Conservation (phyloP, 495 filamentous ascomycete species). For the Penicillium crystallinum region DNA sequence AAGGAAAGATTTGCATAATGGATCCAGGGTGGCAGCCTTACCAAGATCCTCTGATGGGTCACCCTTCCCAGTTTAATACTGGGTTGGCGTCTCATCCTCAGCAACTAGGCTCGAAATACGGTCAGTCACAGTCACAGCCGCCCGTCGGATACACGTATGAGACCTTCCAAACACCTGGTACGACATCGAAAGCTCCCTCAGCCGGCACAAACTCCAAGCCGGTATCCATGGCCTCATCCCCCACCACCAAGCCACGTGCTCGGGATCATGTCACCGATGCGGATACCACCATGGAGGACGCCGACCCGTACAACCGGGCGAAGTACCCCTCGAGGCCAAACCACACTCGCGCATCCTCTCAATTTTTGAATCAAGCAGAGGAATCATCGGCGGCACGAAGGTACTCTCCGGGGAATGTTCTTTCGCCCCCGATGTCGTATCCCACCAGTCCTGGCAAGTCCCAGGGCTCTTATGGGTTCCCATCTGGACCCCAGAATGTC, state of each 20-base stretch:
- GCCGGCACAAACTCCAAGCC: constrained; percentile 51
- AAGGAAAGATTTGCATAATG: constrained; percentile 26
- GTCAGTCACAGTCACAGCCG: constrained; percentile 52
- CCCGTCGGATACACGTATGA: constrained; percentile 71
- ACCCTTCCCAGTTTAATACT: constrained; percentile 39
- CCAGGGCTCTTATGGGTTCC: constrained; percentile 45
- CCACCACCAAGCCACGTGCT: constrained; percentile 58
- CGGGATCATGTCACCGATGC: constrained; percentile 66
- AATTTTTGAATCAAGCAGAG: constrained; percentile 60
- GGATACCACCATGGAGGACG: constrained; percentile 90
- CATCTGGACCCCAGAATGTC: constrained; percentile 28
- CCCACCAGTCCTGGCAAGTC: constrained; percentile 53
- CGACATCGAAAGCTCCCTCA: constrained; percentile 40
- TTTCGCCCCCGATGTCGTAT: constrained; percentile 59
- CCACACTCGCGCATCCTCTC: constrained; percentile 56
- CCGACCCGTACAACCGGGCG: constrained; percentile 73
- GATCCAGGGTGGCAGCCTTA: constrained; percentile 52
- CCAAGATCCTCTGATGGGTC: constrained; percentile 42
- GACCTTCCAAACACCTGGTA: constrained; percentile 54
- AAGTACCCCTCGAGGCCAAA: constrained; percentile 72
- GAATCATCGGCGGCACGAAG: constrained; percentile 80
- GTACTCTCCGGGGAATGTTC: constrained; percentile 90
- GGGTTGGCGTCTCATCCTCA: constrained; percentile 37
- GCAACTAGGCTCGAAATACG: constrained; percentile 40
- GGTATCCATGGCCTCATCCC: constrained; percentile 57